Evolutionary conservation across 2,329 filamentous ascomycete species (phyloP).

Genomic region (Fusarium paranaense): DNA sequence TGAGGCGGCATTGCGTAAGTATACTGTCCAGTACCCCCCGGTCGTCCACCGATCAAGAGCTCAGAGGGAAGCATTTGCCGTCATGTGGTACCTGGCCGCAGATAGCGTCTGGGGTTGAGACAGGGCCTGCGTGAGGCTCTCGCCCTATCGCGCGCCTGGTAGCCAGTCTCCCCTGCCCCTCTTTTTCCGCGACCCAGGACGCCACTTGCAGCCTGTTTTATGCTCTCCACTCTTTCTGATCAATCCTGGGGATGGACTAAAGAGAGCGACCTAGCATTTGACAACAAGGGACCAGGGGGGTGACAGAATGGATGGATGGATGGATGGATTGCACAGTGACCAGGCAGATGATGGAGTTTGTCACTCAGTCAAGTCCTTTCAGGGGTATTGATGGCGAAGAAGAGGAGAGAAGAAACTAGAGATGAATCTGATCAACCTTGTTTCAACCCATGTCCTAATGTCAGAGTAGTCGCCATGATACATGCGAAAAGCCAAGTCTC

Average conservation of each 20-base stretch:
- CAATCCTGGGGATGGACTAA: slow-evolving; percentile 33
- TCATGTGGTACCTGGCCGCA: slow-evolving; percentile 38
- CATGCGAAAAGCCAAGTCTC: not conserved
- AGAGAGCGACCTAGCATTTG: slow-evolving; percentile 4
- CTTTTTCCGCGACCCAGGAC: slow-evolving; percentile 17
- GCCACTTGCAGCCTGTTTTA: slow-evolving; percentile 11
- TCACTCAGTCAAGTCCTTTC: not conserved
- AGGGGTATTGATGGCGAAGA: not conserved
- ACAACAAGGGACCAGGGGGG: not conserved
- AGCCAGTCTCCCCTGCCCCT: slow-evolving; percentile 2
- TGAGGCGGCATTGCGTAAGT: slow-evolving; percentile 38
- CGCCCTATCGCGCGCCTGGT: slow-evolving; percentile 32
- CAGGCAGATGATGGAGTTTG: not conserved
- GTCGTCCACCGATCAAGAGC: slow-evolving; percentile 7
- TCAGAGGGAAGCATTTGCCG: slow-evolving; percentile 19
- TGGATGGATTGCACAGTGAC: not conserved
- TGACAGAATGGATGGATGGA: slow-evolving; percentile 5
- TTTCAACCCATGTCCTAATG: not conserved
- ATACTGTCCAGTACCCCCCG: not conserved
- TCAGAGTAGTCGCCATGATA: not conserved
- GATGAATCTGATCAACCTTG: not conserved
- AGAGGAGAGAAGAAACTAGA: not conserved
- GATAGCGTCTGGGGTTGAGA: slow-evolving; percentile 37
- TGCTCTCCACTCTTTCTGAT: slow-evolving; percentile 34
- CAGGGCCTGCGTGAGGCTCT: slow-evolving; percentile 25